Conservation (phyloP, 768 basidiomycete species). For the Exidia glandulosa region DNA sequence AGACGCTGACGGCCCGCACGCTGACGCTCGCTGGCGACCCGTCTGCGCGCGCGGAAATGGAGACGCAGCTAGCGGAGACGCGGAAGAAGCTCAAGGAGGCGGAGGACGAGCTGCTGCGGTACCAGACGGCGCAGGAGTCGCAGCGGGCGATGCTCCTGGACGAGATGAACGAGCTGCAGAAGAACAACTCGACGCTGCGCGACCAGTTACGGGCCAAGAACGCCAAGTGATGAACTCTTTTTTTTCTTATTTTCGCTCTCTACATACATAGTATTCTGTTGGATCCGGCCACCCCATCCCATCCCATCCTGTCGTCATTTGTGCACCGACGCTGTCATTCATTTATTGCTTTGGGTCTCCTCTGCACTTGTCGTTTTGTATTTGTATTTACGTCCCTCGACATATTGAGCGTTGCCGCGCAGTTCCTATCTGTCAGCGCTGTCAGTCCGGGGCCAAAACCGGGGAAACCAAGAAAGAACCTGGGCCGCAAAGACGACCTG, state of each 20-base stretch:
- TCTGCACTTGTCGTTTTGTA: not conserved
- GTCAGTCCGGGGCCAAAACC: too few species aligned
- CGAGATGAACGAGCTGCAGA: constrained; percentile 76
- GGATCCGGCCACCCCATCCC: not conserved
- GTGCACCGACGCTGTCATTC: not conserved
- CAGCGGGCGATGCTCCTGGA: constrained; percentile 80
- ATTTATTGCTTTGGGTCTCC: not conserved
- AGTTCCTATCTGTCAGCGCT: not conserved
- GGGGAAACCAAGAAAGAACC: too few species aligned
- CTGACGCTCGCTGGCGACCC: constrained; percentile 63
- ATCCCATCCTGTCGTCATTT: too few species aligned
- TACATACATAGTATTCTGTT: not conserved
- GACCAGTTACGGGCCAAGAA: constrained; percentile 58
- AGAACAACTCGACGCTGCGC: constrained; percentile 60
- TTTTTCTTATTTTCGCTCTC: not conserved
- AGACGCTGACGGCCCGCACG: constrained; percentile 58
- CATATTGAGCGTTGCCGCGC: not conserved
- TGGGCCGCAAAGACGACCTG: not conserved
- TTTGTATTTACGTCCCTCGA: not conserved
- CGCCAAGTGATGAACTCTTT: not conserved
- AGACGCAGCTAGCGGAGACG: constrained; percentile 49
- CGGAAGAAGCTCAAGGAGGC: constrained; percentile 52
- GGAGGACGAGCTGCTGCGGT: constrained; percentile 52
- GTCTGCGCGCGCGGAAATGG: constrained; percentile 50
- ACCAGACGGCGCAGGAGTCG: constrained; percentile 62